Evolutionary conservation across 1,139 yeast species (phyloP).

Genomic region (Suzukiozyma palmioleophila): DNA sequence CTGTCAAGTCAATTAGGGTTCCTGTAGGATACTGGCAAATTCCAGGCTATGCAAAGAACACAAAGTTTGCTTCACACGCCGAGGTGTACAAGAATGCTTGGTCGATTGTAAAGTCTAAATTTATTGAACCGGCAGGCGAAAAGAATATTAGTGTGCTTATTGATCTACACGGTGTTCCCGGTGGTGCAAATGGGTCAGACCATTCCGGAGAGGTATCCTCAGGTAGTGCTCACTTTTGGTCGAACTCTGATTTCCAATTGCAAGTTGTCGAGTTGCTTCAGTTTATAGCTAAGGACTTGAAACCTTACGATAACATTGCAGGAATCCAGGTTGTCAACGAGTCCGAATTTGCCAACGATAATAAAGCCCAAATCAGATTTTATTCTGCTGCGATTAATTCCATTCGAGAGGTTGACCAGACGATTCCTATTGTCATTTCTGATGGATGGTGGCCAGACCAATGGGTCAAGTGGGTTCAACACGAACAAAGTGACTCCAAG

Average conservation of each 20-base stretch:
- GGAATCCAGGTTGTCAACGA: slow-evolving; percentile 89
- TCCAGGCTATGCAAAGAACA: slow-evolving; percentile 54
- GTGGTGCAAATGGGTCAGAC: slow-evolving; percentile 81
- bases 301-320: slow-evolving; percentile 57
- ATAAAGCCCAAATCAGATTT: slow-evolving; percentile 52
- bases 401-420: slow-evolving; percentile 52
- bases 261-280: slow-evolving; percentile 49
- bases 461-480: slow-evolving; percentile 68
- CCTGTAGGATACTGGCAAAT: slow-evolving; percentile 94
- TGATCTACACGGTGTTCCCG: slow-evolving; percentile 88
- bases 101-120: slow-evolving; percentile 48
- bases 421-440: slow-evolving; percentile 72
- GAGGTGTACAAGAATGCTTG: slow-evolving; percentile 69
- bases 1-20: slow-evolving; percentile 73
- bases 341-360: slow-evolving; percentile 55
- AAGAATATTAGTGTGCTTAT: slow-evolving; percentile 68
- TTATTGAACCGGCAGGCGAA: slow-evolving; percentile 50
- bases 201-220: slow-evolving; percentile 70
- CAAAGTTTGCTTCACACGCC: slow-evolving; percentile 53
- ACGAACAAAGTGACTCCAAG: slow-evolving; percentile 31
- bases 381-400: slow-evolving; percentile 64
- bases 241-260: slow-evolving; percentile 36
- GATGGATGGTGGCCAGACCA: slow-evolving; percentile 93
- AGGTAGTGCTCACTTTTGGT: slow-evolving; percentile 64
- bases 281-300: slow-evolving; percentile 61